Evolutionary conservation across 495 filamentous ascomycete species (phyloP), one percentile per base, ranked within the genome.

Genomic region (Tuber indicum): DNA sequence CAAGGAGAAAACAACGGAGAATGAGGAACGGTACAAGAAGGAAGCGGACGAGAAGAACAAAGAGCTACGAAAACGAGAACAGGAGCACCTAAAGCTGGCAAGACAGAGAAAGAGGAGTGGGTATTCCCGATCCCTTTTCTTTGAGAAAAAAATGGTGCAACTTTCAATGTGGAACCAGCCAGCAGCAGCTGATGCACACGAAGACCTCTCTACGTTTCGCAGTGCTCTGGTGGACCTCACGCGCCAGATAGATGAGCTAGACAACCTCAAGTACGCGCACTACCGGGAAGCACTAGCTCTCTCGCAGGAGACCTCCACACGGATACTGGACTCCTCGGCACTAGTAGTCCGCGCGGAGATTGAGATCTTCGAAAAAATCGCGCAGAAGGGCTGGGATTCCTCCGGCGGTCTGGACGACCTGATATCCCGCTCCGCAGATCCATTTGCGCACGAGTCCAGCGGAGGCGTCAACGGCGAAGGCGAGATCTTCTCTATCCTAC

Each of bases 311-410:
- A 88, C 88, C 77, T 89, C 87, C 43, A 83, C 80, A 17, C 84
- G 84, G 71, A 89, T 91, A 76, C 85, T 90, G 10, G 89, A 91
- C 72, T 88, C 87, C n/a, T 87, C 88, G 41, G 89, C 89, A 69
- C 86, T 86, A 70, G 84, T 91, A 7, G 89, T 90, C 39, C 86
- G 89, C 36, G 89, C 89, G 70, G 89, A 91, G 83, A 87, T 91
- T 10, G 89, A 91, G 76, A 90, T 91, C 72, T 91, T 90, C 79
- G 89, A 91, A 84, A 86, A 87, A 36, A 81, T 91, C 75, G 89
- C 89, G 66, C 82, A 88, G 73, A 91, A 91, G 76, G 89, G 89
- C 6, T 91, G 89, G 89, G 82, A 83, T 74, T 87, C 86, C 41
- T 90, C 89, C 16, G 89, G 89, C 43, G 89, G 89, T 0, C 82